Evolutionary conservation across 2,329 filamentous ascomycete genomes (phyloP), one percentile per base, ranked within the genome.

Genomic region (Pseudocercospora fuligena): DNA sequence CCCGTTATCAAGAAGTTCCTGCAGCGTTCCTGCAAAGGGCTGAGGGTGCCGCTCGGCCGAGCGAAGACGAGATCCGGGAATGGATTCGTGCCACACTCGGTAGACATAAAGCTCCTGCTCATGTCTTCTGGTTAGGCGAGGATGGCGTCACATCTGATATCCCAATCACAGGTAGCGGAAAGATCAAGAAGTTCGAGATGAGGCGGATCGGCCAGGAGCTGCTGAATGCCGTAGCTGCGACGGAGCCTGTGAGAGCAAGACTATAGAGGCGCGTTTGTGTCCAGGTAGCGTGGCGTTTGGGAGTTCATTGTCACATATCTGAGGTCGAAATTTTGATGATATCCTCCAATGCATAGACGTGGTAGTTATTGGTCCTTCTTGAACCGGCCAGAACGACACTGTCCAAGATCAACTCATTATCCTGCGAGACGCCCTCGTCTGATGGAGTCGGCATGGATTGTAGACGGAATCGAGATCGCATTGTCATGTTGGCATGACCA

Each of bases 51-150:
- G 23, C 36, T 25, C 51, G 63, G 51, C 69, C 67, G 1, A 60
- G 53, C 12, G 31, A 64, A 5, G 57, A 65, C 4, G 62, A 68
- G 46, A 49, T 70, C 27, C 62, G 61, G n/a, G 59, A 66, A 36
- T 70, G 60, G 61, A 65, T 49, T 12, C 51, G 69, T 4, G 36
- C 61, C 21, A 67, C 56, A 6, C 62, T 70, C n/a, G 69, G 69
- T 16, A 33, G 67, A 47, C 69, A 70, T 62, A 82, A 82, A 70
- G 88, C 89, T 3, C 91, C 92, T 0, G 82, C 86, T 8, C 86
- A 93, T 76, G 77, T 94, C n/a, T 93, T 93, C 75, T 92, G 91
- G 86, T 83, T 94, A 27, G 92, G 91, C 0, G 81, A 81, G 56
- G 78, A 79, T 36, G 80, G 78, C 14, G 73, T 76, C 29, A 72